Percentiles rank a stretch among this genome's conserved stretches.
Evolutionary conservation across 257 asterid genomes (phyloP).

Genomic region (Eucommia ulmoides): DNA sequence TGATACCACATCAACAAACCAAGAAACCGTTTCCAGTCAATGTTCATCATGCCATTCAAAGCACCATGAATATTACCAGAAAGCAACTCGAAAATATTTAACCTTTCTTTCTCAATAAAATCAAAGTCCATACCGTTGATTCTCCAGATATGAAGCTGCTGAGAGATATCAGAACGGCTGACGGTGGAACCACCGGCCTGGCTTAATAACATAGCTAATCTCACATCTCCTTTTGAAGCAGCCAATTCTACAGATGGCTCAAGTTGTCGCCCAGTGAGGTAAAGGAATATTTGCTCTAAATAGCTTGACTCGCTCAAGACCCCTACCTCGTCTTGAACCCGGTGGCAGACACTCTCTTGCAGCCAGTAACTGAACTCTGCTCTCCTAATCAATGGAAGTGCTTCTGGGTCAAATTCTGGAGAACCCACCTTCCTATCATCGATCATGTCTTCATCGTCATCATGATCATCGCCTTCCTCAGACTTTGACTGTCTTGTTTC

Average conservation of each 20-base stretch:
- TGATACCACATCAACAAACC: constrained; percentile 97
- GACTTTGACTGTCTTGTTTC: constrained; percentile 31
- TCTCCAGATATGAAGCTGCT: constrained; percentile 85
- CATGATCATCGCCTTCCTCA: constrained; percentile 41
- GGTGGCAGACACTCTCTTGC: constrained; percentile 85
- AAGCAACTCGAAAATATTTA: constrained; percentile 76
- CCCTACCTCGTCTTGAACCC: constrained; percentile 83
- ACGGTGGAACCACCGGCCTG: constrained; percentile 78
- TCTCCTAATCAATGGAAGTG: constrained; percentile 71
- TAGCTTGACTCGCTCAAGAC: constrained; percentile 49
- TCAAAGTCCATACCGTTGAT: constrained; percentile 84
- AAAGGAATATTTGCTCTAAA: constrained; percentile 76
- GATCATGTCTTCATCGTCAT: constrained; percentile 77
- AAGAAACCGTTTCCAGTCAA: constrained; percentile 96
- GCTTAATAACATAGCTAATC: constrained; percentile 86
- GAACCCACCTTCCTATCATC: constrained; percentile 42
- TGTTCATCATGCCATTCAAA: constrained; percentile 43
- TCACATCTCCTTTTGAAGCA: constrained; percentile 89
- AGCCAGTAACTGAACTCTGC: constrained; percentile 92
- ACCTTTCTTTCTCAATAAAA: constrained; percentile 71
- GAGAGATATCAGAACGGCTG: constrained; percentile 55
- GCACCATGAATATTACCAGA: constrained; percentile 83
- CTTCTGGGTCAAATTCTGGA: constrained; percentile 58
- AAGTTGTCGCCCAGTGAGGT: constrained; percentile 85
- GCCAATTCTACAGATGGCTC: constrained; percentile 90